Evolutionary conservation across 257 asterid species (phyloP), one percentile per base, ranked within the genome.

Genomic region (Thymus quinquecostatus): DNA sequence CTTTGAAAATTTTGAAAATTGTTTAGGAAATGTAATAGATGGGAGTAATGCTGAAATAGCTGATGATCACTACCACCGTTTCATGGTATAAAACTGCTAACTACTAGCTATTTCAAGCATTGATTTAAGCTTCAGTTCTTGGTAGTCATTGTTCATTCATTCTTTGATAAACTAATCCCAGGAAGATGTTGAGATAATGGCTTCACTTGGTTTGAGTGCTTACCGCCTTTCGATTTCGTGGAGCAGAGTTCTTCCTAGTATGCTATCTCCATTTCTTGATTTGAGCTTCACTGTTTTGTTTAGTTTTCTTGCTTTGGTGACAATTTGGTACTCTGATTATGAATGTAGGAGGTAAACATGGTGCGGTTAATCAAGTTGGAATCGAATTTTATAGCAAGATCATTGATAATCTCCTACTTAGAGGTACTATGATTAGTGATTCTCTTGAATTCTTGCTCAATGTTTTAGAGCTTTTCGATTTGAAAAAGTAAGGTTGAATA

Each of bases 201-300:
- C 82, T 54, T 84, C 88, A 38, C 88, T 85, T 33, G 95, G 95
- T n/a, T 81, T 86, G 64, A 70, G 79, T 71, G 79, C 94, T 44
- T 92, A 89, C 66, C 88, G 96, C 12, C 71, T 92, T 63, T 92
- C 98, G 29, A 90, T 92, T 82, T 92, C 98, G 3, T 89, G 98
- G 98, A 78, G 89, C 66, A 82, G 98, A 82, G 48, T 92, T 78
- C 87, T 92, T 66, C 97, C 97, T 8, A 81, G 96, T 92, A 83
- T 65, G 87, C 55, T 10, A 38, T 75, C 66, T 10, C 33, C 29
- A 59, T 10, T 2, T 21, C 51, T 50, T 57, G 47, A 21, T 33
- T 61, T 54, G 13, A 76, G 43, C 60, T 33, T 68, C 61, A 3
- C 8, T 21, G 10, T 6, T 40, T 32, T 9, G 10, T 21, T 33